phyloP scores from a whole-genome alignment of 768 basidiomycete genomes.

The Hydnomerulius pinastri region DNA sequence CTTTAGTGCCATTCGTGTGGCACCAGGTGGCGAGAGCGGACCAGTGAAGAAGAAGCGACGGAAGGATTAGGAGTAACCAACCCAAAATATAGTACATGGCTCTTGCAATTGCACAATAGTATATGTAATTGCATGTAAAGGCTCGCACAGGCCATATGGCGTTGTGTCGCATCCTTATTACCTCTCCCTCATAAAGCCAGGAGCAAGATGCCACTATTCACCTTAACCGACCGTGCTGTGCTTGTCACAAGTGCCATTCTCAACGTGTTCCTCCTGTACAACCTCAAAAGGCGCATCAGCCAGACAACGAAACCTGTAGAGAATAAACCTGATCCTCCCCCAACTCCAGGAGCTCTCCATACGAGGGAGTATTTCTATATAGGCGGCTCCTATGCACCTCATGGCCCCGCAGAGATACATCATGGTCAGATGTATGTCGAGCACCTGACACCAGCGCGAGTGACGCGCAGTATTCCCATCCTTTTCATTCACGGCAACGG shows the following conservation, averaged over 20 bases:
- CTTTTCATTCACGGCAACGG: constrained; percentile 52
- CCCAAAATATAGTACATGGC: too few species aligned
- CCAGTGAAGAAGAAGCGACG: constrained; percentile 35
- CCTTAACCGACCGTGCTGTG: constrained; percentile 1
- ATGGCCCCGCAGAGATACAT: constrained; percentile 38
- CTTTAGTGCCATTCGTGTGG: constrained; percentile 59
- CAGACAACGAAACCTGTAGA: too few species aligned
- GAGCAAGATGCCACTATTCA: too few species aligned
- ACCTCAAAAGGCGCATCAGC: background rate
- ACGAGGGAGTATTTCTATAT: constrained; percentile 50
- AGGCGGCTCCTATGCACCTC: constrained; percentile 41
- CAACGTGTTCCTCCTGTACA: constrained; percentile 19
- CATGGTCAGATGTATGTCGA: constrained; percentile 56
- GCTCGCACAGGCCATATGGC: too few species aligned
- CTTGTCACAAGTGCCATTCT: constrained; percentile 18
- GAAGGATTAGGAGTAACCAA: constrained; percentile 11
- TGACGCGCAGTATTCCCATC: constrained; percentile 42
- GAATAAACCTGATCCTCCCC: background rate
- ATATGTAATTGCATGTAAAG: too few species aligned
- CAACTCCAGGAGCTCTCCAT: constrained; percentile 38
- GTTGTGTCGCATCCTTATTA: too few species aligned
- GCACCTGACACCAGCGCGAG: constrained; percentile 43
- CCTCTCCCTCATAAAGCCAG: too few species aligned
- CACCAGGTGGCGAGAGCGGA: constrained; percentile 49
- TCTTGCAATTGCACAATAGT: too few species aligned